Percentiles rank a stretch among this genome's conserved stretches.
phyloP scores from a whole-genome alignment of 1,284 basidiomycete genomes.

The Tylopilus sp. region DNA sequence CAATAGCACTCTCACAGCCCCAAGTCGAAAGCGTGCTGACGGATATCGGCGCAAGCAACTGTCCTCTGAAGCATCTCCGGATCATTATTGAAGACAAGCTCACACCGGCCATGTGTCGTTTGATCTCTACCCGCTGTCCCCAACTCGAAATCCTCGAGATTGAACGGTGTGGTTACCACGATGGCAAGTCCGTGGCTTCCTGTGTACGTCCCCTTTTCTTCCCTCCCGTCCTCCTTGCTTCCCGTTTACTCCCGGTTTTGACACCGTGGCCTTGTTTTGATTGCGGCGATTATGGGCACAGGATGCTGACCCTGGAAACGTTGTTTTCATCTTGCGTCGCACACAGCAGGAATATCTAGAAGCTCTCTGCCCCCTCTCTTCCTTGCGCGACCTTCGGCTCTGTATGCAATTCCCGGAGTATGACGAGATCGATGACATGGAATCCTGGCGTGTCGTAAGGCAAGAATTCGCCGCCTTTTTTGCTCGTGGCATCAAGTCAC shows the following conservation, averaged over 20 bases:
- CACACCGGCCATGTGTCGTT: slow-evolving; percentile 27
- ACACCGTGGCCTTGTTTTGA: slow-evolving; percentile 21
- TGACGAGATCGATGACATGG: slow-evolving; percentile 34
- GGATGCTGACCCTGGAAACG: slow-evolving; percentile 33
- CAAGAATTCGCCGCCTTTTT: slow-evolving; percentile 28
- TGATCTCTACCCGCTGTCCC: slow-evolving; percentile 29
- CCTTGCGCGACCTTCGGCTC: slow-evolving; percentile 28
- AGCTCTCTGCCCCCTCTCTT: slow-evolving; percentile 28
- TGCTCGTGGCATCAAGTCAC: slow-evolving; percentile 32
- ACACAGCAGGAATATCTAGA: slow-evolving; percentile 35
- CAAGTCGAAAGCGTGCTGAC: slow-evolving; percentile 30
- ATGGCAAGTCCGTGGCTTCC: slow-evolving; percentile 35
- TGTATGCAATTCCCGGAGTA: slow-evolving; percentile 35
- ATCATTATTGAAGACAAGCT: slow-evolving; percentile 34
- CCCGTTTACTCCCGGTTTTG: slow-evolving; percentile 14
- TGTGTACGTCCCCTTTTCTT: slow-evolving; percentile 31
- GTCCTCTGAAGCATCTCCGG: slow-evolving; percentile 30
- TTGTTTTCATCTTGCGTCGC: slow-evolving; percentile 28
- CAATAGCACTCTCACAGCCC: slow-evolving; percentile 32
- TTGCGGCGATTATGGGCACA: slow-evolving; percentile 19
- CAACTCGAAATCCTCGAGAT: slow-evolving; percentile 32
- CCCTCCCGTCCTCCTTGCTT: slow-evolving; percentile 8
- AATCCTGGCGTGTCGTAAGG: slow-evolving; percentile 30
- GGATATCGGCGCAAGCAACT: slow-evolving; percentile 32
- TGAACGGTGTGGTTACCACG: slow-evolving; percentile 34